These are phyloP conservation scores for Kwoniella heveanensis DNA, from an alignment of 768 basidiomycete species.

Conservation along the genomic window DNA sequence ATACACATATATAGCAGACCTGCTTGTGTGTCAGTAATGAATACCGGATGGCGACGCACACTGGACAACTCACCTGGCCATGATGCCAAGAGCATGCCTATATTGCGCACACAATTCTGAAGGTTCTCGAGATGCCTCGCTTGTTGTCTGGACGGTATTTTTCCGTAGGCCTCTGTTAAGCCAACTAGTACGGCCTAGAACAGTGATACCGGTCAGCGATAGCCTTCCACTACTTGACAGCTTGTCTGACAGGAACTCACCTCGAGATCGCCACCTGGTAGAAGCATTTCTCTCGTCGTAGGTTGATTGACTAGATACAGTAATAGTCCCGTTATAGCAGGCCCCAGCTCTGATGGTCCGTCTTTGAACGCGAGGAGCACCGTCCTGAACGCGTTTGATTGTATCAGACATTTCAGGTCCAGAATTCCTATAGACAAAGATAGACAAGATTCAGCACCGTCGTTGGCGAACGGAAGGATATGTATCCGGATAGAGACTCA, in stretches of 20 bases:
- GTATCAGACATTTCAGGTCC: slow-evolving; percentile 77
- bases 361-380: slow-evolving; percentile 86
- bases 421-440: slow-evolving; percentile 68
- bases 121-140: slow-evolving; percentile 76
- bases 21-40: slow-evolving; percentile 21
- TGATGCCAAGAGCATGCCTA: slow-evolving; percentile 79
- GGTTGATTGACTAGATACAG: slow-evolving; percentile 84
- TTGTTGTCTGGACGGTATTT: slow-evolving; percentile 58
- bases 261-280: slow-evolving; percentile 85
- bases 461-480: too few species aligned
- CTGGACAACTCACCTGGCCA: slow-evolving; percentile 73
- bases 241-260: too few species aligned
- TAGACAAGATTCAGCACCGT: slow-evolving; percentile 5
- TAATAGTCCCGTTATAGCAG: slow-evolving; percentile 76
- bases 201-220: too few species aligned
- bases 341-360: slow-evolving; percentile 76
- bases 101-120: slow-evolving; percentile 72
- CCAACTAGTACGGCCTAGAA: slow-evolving; percentile 87
- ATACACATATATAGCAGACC: slow-evolving; percentile 93
- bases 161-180: slow-evolving; percentile 90
- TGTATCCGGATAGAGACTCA: slow-evolving; percentile 61
- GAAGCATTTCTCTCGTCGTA: slow-evolving; percentile 72
- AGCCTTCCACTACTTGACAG: too few species aligned
- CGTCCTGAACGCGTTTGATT: slow-evolving; percentile 80
- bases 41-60: too few species aligned